Conservation (phyloP, 768 basidiomycete genomes). For the Suillus paluster region DNA sequence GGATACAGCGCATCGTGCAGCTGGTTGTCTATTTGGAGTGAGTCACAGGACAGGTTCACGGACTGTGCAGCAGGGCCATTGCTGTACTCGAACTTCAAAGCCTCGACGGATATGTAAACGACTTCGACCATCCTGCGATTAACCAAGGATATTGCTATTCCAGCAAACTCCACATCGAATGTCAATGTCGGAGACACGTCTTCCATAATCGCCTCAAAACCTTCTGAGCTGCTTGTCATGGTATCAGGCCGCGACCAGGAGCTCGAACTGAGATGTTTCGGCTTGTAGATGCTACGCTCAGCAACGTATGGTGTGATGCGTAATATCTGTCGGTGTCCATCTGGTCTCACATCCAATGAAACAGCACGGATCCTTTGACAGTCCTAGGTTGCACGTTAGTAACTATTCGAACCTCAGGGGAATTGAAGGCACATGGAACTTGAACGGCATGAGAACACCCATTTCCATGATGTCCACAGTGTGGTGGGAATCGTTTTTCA, state of each 20-base stretch:
- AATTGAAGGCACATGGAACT: conserved; percentile 62
- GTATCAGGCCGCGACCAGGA: conserved; percentile 68
- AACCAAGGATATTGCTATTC: conserved; percentile 90
- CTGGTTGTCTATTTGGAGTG: conserved; percentile 95
- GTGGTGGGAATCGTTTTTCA: conserved; percentile 62
- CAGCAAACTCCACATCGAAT: conserved; percentile 78
- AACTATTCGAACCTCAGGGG: neutral
- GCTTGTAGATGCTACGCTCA: conserved; percentile 88
- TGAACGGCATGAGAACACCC: conserved; percentile 88
- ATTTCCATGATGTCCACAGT: conserved; percentile 94
- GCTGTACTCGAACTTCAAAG: conserved; percentile 83
- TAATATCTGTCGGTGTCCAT: conserved; percentile 82
- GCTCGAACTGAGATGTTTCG: conserved; percentile 52
- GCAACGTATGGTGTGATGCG: conserved; percentile 87
- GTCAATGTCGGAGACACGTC: conserved; percentile 69
- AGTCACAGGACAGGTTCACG: conserved; percentile 80
- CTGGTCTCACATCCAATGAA: conserved; percentile 92
- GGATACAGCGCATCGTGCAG: conserved; percentile 95
- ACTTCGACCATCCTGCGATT: conserved; percentile 90
- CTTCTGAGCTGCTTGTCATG: conserved; percentile 67
- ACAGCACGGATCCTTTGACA: conserved; percentile 64
- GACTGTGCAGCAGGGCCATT: conserved; percentile 81
- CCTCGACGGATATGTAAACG: conserved; percentile 80
- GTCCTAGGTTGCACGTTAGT: conserved; percentile 40
- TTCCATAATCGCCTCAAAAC: conserved; percentile 85